Evolutionary conservation across 108 stramenopile genomes (phyloP).

Genomic region (Nitzschia sp.): DNA sequence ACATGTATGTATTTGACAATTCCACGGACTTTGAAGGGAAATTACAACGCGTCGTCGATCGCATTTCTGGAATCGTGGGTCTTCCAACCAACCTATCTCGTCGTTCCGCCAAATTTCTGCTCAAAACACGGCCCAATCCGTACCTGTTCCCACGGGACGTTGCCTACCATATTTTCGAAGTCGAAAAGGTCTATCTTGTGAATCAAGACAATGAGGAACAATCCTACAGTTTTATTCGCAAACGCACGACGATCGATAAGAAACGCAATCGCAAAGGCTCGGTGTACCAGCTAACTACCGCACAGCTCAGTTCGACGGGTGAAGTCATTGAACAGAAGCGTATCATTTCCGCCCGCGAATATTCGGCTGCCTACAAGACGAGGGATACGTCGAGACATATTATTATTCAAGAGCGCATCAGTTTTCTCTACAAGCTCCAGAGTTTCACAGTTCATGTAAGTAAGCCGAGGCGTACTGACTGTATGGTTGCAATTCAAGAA

Average conservation of each 20-base stretch:
- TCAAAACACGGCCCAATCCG: conserved; percentile 50
- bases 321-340: conserved; percentile 75
- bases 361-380: conserved; percentile 54
- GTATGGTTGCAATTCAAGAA: neutral
- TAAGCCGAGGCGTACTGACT: neutral
- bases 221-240: conserved; percentile 75
- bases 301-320: conserved; percentile 51
- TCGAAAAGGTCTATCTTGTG: conserved; percentile 69
- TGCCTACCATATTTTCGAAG: conserved; percentile 68
- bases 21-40: conserved; percentile 88
- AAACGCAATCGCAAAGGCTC: conserved; percentile 35
- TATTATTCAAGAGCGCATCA: conserved; percentile 73
- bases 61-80: conserved; percentile 68
- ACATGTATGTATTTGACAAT: conserved; percentile 73
- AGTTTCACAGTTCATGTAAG: conserved; percentile 71
- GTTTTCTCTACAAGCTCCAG: conserved; percentile 79
- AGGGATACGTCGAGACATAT: conserved; percentile 71
- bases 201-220: conserved; percentile 45
- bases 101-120: conserved; percentile 70
- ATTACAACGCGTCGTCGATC: conserved; percentile 72
- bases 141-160: conserved; percentile 64
- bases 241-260: conserved; percentile 54
- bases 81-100: conserved; percentile 70
- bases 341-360: conserved; percentile 64
- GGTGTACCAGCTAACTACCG: conserved; percentile 79